A percentile compares a stretch with the other conserved stretches of the same genome.
These are phyloP conservation scores for Fonsecaea pedrosoi DNA, from an alignment of 2,329 filamentous ascomycete species.

Conservation along the genomic window DNA sequence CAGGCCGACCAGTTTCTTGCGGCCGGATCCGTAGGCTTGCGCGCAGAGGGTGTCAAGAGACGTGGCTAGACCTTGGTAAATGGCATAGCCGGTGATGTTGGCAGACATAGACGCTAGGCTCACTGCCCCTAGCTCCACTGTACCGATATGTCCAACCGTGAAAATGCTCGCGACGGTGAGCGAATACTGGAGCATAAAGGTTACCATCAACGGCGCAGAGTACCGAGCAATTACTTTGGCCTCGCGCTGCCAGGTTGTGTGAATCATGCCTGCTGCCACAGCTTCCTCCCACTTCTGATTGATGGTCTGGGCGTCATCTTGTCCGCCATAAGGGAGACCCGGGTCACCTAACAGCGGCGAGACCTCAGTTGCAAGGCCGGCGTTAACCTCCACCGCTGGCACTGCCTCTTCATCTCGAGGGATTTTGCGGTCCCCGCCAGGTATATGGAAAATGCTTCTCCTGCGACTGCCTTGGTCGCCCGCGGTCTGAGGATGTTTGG, in stretches of 20 bases:
- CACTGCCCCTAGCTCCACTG: conserved; percentile 70
- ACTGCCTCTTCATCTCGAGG: conserved; percentile 40
- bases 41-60: conserved; percentile 90
- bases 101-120: conserved; percentile 78
- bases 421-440: conserved; percentile 37
- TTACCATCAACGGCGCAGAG: conserved; percentile 72
- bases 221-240: conserved; percentile 78
- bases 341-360: conserved; percentile 57
- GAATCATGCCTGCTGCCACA: conserved; percentile 78
- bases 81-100: conserved; percentile 77
- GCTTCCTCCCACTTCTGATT: conserved; percentile 85
- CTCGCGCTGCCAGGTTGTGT: conserved; percentile 91
- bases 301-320: conserved; percentile 63
- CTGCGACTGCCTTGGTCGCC: conserved; percentile 33
- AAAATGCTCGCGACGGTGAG: conserved; percentile 83
- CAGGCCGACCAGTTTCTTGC: conserved; percentile 84
- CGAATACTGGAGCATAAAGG: conserved; percentile 81
- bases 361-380: conserved; percentile 49
- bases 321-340: conserved; percentile 53
- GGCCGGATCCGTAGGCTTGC: conserved; percentile 91
- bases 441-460: conserved; percentile 33
- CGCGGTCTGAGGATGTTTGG: conserved; percentile 51
- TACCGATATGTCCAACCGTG: conserved; percentile 76
- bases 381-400: conserved; percentile 27
- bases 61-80: conserved; percentile 78